Evolutionary conservation across 1,139 yeast genomes (phyloP), one percentile per base, ranked within the genome.

Genomic region (Diutina neorugosa): DNA sequence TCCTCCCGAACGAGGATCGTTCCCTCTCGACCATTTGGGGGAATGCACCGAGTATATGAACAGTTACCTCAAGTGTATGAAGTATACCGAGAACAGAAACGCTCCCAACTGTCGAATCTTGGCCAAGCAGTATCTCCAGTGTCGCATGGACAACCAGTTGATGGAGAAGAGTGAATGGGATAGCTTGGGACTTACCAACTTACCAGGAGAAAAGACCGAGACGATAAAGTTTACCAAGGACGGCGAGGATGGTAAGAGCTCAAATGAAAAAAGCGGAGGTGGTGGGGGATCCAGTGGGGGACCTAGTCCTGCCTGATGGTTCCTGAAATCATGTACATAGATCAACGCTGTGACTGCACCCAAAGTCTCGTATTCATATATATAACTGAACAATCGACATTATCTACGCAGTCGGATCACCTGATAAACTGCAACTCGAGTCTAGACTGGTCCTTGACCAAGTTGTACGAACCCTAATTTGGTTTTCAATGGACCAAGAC

Each of bases 1-100:
- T 0, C 96, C 98, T 27, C 98, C 98, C 3, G 96, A 91, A 61
- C 74, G 96, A 61, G 98, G 98, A 0, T 87, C 97, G 0, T 93
- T 93, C 66, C 98, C 98, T 1, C 73, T 93, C 53, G 98, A 93
- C 62, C 98, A 93, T 64, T 87, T 82, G 57, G 87, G 83, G 0
- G 98, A 93, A 61, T 93, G 98, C 64, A 80, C 82, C 18, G 74
- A 74, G 23, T 78, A 81, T 57, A 93, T 90, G 95, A 66, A 73
- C 53, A 80, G 79, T 56, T 93, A 93, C 64, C 71, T 93, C 57
- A 71, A 81, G 54, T 93, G 98, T 68, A 71, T 93, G 70, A 84
- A 85, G 62, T 72, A 82, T 49, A 89, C 91, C 14, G 77, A 77
- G 55, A 93, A 93, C 57, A 82, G 83, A 60, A 90, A 91, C 66